These are phyloP conservation scores for Rubus idaeus DNA, from an alignment of 306 rosid species.

Conservation along the genomic window DNA sequence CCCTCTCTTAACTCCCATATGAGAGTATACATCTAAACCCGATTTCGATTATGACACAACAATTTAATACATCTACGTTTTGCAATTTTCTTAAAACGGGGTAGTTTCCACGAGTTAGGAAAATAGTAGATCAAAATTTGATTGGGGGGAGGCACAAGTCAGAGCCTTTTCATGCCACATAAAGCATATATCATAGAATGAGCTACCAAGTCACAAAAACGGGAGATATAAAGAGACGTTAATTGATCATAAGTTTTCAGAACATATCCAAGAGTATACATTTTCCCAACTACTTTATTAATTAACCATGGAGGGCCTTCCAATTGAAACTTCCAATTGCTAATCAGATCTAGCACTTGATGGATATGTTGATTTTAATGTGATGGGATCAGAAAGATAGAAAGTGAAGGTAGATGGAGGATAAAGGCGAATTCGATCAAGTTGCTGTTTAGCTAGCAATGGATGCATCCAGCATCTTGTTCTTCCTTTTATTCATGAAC, in stretches of 20 bases:
- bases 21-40: no score
- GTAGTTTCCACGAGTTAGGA: background rate
- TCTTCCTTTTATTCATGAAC: constrained; percentile 1
- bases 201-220: background rate
- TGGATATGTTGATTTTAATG: background rate
- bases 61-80: no score
- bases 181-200: background rate
- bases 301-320: background rate
- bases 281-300: background rate
- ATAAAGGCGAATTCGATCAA: constrained; percentile 26
- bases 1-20: no score
- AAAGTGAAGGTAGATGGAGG: constrained; percentile 4
- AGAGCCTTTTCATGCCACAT: no score
- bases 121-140: background rate
- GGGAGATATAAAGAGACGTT: background rate
- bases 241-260: background rate
- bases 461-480: constrained; percentile 16
- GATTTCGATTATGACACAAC: background rate
- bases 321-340: background rate
- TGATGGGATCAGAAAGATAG: background rate
- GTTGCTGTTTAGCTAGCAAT: constrained; percentile 21
- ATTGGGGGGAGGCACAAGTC: background rate
- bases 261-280: background rate
- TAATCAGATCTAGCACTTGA: background rate
- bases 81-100: background rate